phyloP scores from a whole-genome alignment of 2,329 filamentous ascomycete species.

The Juglanconis sp. region DNA sequence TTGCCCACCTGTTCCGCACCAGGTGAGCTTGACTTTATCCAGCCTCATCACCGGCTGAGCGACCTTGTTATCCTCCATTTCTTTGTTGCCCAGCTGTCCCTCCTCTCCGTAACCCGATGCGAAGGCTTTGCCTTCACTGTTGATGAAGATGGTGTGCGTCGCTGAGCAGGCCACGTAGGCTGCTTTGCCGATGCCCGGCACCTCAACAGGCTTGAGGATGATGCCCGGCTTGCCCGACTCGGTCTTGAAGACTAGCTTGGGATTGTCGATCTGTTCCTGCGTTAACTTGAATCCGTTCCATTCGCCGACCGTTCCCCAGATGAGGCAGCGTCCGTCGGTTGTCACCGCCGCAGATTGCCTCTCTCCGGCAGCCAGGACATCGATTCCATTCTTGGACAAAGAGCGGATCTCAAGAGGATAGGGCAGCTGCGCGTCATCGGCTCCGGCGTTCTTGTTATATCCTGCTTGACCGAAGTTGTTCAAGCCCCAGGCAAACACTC shows the following conservation, averaged over 20 bases:
- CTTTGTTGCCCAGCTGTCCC: slow-evolving; percentile 65
- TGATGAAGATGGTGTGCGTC: slow-evolving; percentile 63
- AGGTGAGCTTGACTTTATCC: slow-evolving; percentile 48
- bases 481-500: slow-evolving; percentile 63
- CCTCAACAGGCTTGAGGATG: slow-evolving; percentile 53
- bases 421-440: slow-evolving; percentile 55
- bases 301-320: slow-evolving; percentile 37
- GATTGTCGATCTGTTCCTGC: slow-evolving; percentile 44
- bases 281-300: slow-evolving; percentile 43
- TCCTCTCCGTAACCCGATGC: slow-evolving; percentile 66
- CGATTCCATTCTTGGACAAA: slow-evolving; percentile 49
- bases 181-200: slow-evolving; percentile 49
- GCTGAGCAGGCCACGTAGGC: slow-evolving; percentile 50
- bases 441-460: slow-evolving; percentile 47
- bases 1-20: slow-evolving; percentile 63
- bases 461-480: slow-evolving; percentile 66
- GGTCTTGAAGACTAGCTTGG: slow-evolving; percentile 49
- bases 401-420: slow-evolving; percentile 52
- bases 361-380: slow-evolving; percentile 54
- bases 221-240: slow-evolving; percentile 57
- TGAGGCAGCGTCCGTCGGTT: slow-evolving; percentile 31
- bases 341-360: slow-evolving; percentile 55
- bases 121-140: slow-evolving; percentile 55
- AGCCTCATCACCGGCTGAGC: slow-evolving; percentile 50
- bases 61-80: slow-evolving; percentile 58